phyloP scores from a whole-genome alignment of 73 alveolate genomes.

The Tetrahymena elliotti region DNA sequence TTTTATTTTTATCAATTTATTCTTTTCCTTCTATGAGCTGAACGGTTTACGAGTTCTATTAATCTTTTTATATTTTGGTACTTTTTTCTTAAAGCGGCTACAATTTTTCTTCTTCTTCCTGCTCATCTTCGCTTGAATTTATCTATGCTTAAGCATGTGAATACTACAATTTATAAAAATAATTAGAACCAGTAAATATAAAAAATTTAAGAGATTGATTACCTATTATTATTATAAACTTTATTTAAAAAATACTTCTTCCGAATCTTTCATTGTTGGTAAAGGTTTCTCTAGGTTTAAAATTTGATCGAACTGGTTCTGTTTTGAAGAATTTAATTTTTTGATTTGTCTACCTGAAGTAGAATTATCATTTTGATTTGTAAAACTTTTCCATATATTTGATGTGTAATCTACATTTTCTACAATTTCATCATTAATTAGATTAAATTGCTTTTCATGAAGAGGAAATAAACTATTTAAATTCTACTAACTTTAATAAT shows the following conservation, averaged over 20 bases:
- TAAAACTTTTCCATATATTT: too few relatives aligned
- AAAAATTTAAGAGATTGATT: neutral
- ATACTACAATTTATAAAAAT: neutral
- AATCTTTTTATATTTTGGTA: neutral
- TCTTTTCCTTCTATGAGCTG: neutral
- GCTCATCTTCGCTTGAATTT: neutral
- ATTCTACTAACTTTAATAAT: neutral
- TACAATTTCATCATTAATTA: too few relatives aligned
- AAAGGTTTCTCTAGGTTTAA: neutral
- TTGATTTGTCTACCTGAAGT: neutral
- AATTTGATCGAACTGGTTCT: neutral
- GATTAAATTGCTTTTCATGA: too few relatives aligned
- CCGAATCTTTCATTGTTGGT: neutral
- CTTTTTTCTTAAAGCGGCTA: neutral
- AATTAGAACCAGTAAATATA: too few relatives aligned
- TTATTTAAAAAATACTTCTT: neutral
- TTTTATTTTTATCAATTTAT: neutral
- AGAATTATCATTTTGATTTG: neutral
- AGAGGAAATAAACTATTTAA: too few relatives aligned
- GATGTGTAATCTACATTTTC: too few relatives aligned
- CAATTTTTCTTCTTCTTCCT: neutral
- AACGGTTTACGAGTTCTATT: neutral
- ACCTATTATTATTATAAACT: neutral
- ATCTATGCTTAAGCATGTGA: too few relatives aligned
- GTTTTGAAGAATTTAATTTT: neutral